phyloP scores from a whole-genome alignment of 192 early-diverging fungal species.

The Chytriomyces sp. region DNA sequence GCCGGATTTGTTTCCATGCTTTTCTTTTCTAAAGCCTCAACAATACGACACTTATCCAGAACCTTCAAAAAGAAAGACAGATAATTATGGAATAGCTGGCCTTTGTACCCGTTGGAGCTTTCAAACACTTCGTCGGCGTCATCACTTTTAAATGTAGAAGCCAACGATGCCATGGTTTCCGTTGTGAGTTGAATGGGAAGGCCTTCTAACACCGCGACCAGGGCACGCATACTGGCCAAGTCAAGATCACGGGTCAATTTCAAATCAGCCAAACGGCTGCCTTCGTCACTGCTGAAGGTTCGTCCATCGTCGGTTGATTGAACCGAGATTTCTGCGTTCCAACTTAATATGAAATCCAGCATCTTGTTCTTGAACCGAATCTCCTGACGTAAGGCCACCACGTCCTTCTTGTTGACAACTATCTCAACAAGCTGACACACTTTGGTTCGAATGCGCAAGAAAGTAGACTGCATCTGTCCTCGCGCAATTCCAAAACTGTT shows the following conservation, averaged over 20 bases:
- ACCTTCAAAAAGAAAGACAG: conserved; percentile 79
- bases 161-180: conserved; percentile 12
- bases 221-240: conserved; percentile 74
- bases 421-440: conserved; percentile 78
- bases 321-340: conserved; percentile 67
- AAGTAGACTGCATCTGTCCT: conserved; percentile 41
- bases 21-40: conserved; percentile 48
- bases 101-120: conserved; percentile 54
- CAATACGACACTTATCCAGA: conserved; percentile 63
- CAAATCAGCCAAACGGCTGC: conserved; percentile 4
- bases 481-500: conserved; percentile 55
- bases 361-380: conserved; percentile 73
- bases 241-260: conserved; percentile 78
- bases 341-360: conserved; percentile 72
- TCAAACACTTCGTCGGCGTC: conserved; percentile 22
- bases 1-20: conserved; percentile 10
- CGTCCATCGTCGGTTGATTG: background rate
- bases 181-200: conserved; percentile 68
- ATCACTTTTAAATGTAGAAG: conserved; percentile 11
- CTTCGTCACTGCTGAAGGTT: background rate
- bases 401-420: conserved; percentile 73
- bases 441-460: conserved; percentile 71
- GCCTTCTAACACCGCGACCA: conserved; percentile 67
- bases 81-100: conserved; percentile 69
- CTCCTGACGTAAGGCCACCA: conserved; percentile 71